Evolutionary conservation across 805 yeast genomes (phyloP), one percentile per base, ranked within the genome.

Genomic region (Sugiyamaella lignohabitans): DNA sequence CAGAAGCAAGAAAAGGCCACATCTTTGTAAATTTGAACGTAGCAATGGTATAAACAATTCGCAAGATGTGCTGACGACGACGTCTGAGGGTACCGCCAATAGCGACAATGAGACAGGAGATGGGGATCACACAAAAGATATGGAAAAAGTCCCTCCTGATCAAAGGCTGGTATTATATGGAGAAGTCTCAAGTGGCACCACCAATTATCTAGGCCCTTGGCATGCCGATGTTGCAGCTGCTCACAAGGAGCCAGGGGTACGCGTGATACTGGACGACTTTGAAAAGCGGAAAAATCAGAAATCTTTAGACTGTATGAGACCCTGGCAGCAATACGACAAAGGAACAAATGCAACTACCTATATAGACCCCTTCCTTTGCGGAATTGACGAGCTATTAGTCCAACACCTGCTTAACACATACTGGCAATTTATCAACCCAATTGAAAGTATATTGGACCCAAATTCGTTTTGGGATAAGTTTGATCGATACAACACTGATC

Each of bases 361-460:
- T 24, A n/a, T 47, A 16, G 50, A 47, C 29, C 50, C 49, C 5
- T 44, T 30, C 30, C 14, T 38, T n/a, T 20, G 50, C n/a, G 50
- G 50, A 19, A 27, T 47, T 8, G 50, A 47, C 14, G 10, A 17
- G 23, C 34, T 34, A 11, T 30, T 47, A 10, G 24, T 46, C 20
- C 20, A 36, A 11, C 17, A 38, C 24, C 32, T 47, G 38, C 24
- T 47, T 17, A 43, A 29, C 24, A 29, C 23, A 4, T 47, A 45
- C 19, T 47, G 50, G 50, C 39, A 38, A 22, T 32, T 27, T 27
- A 36, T 47, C 8, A 38, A 47, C 40, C 50, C 50, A 10, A 47
- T 47, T 21, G 50, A 47, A 23, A 27, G 39, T 23, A 27, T 47
- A 8, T 16, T 47, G 11, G 50, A 47, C 10, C 36, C 32, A 2